phyloP scores from a whole-genome alignment of 352 stramenopile species.

The Pythium brassicae region DNA sequence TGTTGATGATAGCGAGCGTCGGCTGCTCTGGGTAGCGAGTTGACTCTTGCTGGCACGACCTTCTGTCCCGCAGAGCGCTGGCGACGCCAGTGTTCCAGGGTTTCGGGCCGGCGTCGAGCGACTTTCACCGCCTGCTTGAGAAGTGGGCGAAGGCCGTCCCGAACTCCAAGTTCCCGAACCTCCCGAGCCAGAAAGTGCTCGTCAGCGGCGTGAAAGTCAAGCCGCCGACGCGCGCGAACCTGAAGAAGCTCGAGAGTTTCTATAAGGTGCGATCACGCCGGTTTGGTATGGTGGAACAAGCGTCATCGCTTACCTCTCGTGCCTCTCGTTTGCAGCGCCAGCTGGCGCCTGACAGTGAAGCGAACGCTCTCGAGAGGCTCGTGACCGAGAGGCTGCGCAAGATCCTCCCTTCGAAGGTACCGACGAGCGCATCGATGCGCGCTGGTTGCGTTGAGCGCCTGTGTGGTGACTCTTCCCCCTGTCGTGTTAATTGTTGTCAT shows the following conservation, averaged over 20 bases:
- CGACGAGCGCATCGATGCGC: not conserved
- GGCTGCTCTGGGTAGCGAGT: no score
- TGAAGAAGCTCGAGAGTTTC: conserved; percentile 65
- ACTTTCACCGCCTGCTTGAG: conserved; percentile 60
- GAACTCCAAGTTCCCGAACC: conserved; percentile 18
- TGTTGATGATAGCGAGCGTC: no score
- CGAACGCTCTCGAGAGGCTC: conserved; percentile 32
- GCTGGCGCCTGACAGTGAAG: conserved; percentile 16
- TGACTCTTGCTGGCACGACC: no score
- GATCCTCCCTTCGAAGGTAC: conserved; percentile 41
- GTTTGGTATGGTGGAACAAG: not conserved
- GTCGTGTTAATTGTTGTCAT: no score
- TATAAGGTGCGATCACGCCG: conserved; percentile 40
- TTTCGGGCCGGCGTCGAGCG: conserved; percentile 44
- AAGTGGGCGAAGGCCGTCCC: conserved; percentile 52
- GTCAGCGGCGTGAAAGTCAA: conserved; percentile 44
- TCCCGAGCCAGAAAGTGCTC: conserved; percentile 48
- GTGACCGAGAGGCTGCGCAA: conserved; percentile 42
- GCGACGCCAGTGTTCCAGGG: conserved; percentile 48
- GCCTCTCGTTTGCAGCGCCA: conserved; percentile 20
- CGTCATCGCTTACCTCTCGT: not conserved
- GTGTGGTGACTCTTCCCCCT: not conserved
- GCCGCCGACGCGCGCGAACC: conserved; percentile 25
- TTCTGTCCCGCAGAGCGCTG: conserved; percentile 36
- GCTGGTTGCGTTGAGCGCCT: no score